A percentile compares a stretch with the other conserved stretches of the same genome.
Conservation (phyloP, 2,329 filamentous ascomycete genomes). For the Curvularia spicifera region DNA sequence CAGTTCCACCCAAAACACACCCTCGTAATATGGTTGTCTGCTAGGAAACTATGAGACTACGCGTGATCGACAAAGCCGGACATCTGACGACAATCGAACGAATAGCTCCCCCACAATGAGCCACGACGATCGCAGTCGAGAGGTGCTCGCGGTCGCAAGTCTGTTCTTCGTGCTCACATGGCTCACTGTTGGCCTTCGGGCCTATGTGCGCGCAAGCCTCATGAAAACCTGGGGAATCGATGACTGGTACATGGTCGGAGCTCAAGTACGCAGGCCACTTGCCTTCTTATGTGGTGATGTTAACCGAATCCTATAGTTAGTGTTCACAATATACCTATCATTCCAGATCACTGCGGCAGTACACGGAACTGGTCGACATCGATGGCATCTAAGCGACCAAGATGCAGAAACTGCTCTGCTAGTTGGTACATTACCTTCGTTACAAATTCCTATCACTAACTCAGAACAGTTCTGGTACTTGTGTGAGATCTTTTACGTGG, state of each 20-base stretch:
- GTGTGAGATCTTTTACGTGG: conserved; percentile 62
- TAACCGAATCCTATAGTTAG: conserved; percentile 27
- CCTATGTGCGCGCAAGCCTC: conserved; percentile 48
- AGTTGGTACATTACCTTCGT: conserved; percentile 18
- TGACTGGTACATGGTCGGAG: conserved; percentile 52
- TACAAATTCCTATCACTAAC: conserved; percentile 19
- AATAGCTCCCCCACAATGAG: conserved; percentile 2
- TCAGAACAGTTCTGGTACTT: conserved; percentile 58
- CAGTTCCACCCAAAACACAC: background rate
- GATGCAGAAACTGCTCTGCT: conserved; percentile 40
- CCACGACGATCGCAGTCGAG: conserved; percentile 27
- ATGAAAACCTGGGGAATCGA: conserved; percentile 49
- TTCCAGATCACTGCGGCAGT: conserved; percentile 50
- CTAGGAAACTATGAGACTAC: conserved; percentile 2
- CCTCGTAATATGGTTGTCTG: background rate
- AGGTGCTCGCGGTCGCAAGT: conserved; percentile 40
- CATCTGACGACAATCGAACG: background rate
- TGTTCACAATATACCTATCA: conserved; percentile 51
- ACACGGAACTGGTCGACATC: conserved; percentile 51
- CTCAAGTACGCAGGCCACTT: conserved; percentile 32
- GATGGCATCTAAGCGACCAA: conserved; percentile 40
- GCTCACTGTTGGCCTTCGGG: conserved; percentile 46
- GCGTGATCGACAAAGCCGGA: background rate
- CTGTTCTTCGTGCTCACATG: conserved; percentile 51
- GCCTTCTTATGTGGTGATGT: background rate